phyloP scores from a whole-genome alignment of 2,329 filamentous ascomycete species.

The Alternaria triticina region DNA sequence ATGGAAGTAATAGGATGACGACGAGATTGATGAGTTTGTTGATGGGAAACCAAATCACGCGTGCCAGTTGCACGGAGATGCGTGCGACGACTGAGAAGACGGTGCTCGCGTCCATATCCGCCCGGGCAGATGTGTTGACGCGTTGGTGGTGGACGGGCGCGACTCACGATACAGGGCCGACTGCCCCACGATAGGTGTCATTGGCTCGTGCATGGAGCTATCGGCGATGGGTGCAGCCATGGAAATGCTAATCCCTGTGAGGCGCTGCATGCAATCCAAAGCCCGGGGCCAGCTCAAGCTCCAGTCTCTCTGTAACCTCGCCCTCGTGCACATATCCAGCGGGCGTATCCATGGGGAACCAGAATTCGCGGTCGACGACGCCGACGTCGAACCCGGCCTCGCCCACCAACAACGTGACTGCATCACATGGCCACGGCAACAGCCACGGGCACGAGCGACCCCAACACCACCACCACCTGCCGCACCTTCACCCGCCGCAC shows the following conservation, averaged over 20 bases:
- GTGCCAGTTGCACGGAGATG: slow-evolving; percentile 7
- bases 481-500: slow-evolving; percentile 20
- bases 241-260: slow-evolving; percentile 28
- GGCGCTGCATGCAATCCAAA: slow-evolving; percentile 27
- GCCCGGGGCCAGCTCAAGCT: slow-evolving; percentile 14
- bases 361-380: slow-evolving; percentile 34
- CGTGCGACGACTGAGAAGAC: slow-evolving; percentile 33
- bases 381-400: slow-evolving; percentile 33
- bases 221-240: slow-evolving; percentile 26
- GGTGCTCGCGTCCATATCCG: slow-evolving; percentile 35
- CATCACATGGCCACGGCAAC: slow-evolving; percentile 23
- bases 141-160: neutral
- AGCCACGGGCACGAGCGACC: slow-evolving; percentile 5
- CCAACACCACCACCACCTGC: slow-evolving; percentile 14
- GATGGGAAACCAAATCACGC: slow-evolving; percentile 49
- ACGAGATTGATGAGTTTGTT: slow-evolving; percentile 49
- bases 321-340: neutral
- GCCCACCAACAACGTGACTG: slow-evolving; percentile 27
- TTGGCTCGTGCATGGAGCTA: slow-evolving; percentile 25
- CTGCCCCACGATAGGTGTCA: slow-evolving; percentile 12
- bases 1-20: slow-evolving; percentile 52
- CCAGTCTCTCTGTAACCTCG: slow-evolving; percentile 10
- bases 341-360: slow-evolving; percentile 41
- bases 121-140: neutral
- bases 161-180: neutral